Evolutionary conservation across 352 stramenopile species (phyloP).

Genomic region (Globisporangium spinosum): DNA sequence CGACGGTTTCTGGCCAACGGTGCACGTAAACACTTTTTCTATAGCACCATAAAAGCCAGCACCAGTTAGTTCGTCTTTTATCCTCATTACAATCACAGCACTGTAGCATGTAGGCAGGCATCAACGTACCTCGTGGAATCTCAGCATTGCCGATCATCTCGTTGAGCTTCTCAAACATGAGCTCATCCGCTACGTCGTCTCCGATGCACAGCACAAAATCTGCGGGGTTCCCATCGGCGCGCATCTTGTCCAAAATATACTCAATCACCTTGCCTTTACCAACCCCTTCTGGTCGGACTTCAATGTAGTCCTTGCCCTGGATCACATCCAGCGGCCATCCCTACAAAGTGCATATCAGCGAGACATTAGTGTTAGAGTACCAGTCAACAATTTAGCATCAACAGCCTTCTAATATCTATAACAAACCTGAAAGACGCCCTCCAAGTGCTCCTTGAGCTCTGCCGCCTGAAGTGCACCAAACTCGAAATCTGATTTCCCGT

Average conservation of each 20-base stretch:
- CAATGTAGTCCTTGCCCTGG: conserved; percentile 95
- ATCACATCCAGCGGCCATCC: conserved; percentile 76
- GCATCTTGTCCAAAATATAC: conserved; percentile 87
- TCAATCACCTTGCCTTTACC: conserved; percentile 96
- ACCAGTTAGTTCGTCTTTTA: neutral
- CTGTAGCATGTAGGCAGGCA: too few species aligned
- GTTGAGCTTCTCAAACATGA: conserved; percentile 91
- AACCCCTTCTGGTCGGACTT: conserved; percentile 95
- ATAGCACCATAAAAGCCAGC: neutral
- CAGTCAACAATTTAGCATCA: neutral
- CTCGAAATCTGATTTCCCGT: conserved; percentile 97
- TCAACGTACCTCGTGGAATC: conserved; percentile 39
- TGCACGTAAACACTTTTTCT: conserved; percentile 93
- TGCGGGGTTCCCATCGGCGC: conserved; percentile 54
- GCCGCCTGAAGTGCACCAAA: conserved; percentile 96
- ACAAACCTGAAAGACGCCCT: conserved; percentile 77
- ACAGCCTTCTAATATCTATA: neutral
- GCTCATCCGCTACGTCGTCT: conserved; percentile 98
- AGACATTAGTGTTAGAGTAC: neutral
- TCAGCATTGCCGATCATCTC: conserved; percentile 37
- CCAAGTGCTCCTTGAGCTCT: conserved; percentile 97
- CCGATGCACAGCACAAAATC: conserved; percentile 98
- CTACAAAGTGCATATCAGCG: neutral
- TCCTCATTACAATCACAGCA: neutral
- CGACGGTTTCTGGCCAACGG: conserved; percentile 97